Conservation (phyloP, 768 basidiomycete genomes). For the Ephemerocybe angulata region DNA sequence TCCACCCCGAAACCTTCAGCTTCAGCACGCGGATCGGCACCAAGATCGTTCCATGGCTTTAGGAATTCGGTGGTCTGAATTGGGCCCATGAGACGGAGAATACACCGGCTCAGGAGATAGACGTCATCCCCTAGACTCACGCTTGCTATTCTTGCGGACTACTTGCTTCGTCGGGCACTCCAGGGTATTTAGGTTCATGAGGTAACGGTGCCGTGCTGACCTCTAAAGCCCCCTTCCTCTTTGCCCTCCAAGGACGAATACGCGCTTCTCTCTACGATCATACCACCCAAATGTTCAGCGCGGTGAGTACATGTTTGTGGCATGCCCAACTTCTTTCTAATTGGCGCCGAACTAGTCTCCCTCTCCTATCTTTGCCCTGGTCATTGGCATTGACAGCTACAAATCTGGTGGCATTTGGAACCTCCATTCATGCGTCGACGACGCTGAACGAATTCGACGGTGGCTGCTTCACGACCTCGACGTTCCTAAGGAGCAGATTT, state of each 20-base stretch:
- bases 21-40: background rate
- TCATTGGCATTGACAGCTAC: slow-evolving; percentile 70
- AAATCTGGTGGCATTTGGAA: slow-evolving; percentile 64
- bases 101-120: no score
- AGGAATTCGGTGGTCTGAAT: background rate
- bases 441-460: slow-evolving; percentile 53
- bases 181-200: background rate
- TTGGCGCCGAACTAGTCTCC: slow-evolving; percentile 18
- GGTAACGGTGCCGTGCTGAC: background rate
- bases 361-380: slow-evolving; percentile 53
- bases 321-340: background rate
- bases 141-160: background rate
- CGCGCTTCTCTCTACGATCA: no score
- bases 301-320: slow-evolving; percentile 4
- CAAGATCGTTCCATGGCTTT: background rate
- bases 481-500: slow-evolving; percentile 57
- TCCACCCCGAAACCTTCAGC: background rate
- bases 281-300: background rate
- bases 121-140: background rate
- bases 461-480: slow-evolving; percentile 56
- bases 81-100: no score
- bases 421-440: slow-evolving; percentile 60
- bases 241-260: no score
- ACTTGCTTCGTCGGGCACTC: background rate
- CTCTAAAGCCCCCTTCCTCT: no score